phyloP scores from a whole-genome alignment of 176 grass and related monocot genomes.

The Raddia guianensis region DNA sequence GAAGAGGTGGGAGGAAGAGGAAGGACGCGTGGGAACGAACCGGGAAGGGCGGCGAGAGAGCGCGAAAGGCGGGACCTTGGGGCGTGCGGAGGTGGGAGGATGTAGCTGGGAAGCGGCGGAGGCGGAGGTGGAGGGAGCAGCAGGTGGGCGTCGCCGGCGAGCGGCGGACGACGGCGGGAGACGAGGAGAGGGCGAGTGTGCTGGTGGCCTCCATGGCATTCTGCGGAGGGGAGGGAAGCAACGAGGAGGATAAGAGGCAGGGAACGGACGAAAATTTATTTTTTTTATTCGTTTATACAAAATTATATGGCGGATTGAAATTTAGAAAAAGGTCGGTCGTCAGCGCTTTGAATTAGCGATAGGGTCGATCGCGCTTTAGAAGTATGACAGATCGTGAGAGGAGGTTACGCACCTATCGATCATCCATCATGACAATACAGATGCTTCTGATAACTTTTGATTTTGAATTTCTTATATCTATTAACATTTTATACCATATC shows the following conservation, averaged over 20 bases:
- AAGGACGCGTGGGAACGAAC: background rate
- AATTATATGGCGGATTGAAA: no score
- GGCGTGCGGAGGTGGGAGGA: constrained; percentile 12
- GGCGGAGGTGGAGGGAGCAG: constrained; percentile 21
- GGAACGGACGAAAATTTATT: background rate
- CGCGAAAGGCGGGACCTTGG: constrained; percentile 16
- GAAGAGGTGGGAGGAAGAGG: background rate
- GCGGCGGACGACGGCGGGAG: constrained; percentile 31
- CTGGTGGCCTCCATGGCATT: constrained; percentile 45
- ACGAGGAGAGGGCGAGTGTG: constrained; percentile 38
- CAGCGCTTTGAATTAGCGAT: no score
- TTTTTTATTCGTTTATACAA: no score
- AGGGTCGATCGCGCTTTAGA: no score
- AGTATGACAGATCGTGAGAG: no score
- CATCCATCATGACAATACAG: no score
- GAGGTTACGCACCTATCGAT: no score
- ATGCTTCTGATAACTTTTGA: no score
- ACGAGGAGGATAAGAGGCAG: constrained; percentile 40
- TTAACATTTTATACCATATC: no score
- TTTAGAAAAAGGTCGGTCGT: no score
- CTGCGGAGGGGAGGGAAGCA: constrained; percentile 46
- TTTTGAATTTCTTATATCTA: no score
- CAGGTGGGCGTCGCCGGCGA: background rate
- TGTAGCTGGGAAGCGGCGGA: background rate
- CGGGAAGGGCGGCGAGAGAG: constrained; percentile 5